phyloP scores from a whole-genome alignment of 768 basidiomycete genomes.

The Collybia sp. region DNA sequence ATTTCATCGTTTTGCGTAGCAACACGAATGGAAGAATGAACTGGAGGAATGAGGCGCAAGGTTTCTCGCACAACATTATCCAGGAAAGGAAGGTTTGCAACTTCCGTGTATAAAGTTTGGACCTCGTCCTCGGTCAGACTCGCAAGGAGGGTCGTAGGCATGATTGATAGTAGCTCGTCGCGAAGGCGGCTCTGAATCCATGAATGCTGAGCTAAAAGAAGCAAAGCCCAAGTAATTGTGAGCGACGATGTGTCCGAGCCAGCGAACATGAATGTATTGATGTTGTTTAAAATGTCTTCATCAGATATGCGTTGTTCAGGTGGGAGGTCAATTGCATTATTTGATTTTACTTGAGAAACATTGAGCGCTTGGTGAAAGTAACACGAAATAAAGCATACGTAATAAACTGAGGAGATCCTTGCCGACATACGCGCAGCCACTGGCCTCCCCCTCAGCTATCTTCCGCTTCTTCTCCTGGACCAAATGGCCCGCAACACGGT shows the following conservation, averaged over 20 bases:
- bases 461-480: slow-evolving; percentile 78
- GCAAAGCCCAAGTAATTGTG: slow-evolving; percentile 80
- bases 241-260: slow-evolving; percentile 87
- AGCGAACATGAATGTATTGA: slow-evolving; percentile 89
- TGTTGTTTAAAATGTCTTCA: slow-evolving; percentile 79
- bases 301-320: slow-evolving; percentile 77
- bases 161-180: slow-evolving; percentile 52
- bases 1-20: slow-evolving; percentile 76
- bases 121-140: slow-evolving; percentile 60
- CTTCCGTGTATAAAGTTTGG: slow-evolving; percentile 46
- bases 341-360: slow-evolving; percentile 67
- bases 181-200: slow-evolving; percentile 68
- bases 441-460: slow-evolving; percentile 54
- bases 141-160: slow-evolving; percentile 33
- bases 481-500: slow-evolving; percentile 66
- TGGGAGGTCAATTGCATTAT: slow-evolving; percentile 65
- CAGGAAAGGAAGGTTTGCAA: slow-evolving; percentile 65
- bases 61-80: slow-evolving; percentile 75
- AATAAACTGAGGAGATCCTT: slow-evolving; percentile 78
- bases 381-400: slow-evolving; percentile 38
- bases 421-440: slow-evolving; percentile 46
- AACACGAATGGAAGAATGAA: slow-evolving; percentile 78
- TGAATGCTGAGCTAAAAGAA: slow-evolving; percentile 65
- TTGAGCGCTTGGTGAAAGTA: neutral
- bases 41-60: slow-evolving; percentile 73